Evolutionary conservation across 139 green algal genomes (phyloP), one percentile per base, ranked within the genome.

Genomic region (Tetradesmus obliquus): DNA sequence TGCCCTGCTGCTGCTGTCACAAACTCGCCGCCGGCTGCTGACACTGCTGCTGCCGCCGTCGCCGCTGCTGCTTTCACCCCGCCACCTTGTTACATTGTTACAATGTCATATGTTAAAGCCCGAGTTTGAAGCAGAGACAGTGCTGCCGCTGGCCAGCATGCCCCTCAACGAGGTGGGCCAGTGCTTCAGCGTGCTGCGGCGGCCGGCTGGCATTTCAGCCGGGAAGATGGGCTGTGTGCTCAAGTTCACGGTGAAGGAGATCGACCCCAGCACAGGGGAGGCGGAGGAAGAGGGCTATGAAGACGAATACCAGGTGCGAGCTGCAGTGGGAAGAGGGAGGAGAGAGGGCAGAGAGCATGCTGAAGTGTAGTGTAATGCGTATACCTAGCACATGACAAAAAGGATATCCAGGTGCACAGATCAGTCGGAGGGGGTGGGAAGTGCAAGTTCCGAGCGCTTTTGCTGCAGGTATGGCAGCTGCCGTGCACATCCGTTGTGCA

Each of bases 181-280:
- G 79, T 96, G 94, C 24, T 99, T 97, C 92, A 96, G 97, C 45
- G 93, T 98, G 57, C 93, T 99, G 79, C 55, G 87, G 7, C 94
- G 96, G 8, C 91, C 94, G 3, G 93, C 94, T 0, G 96, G 95
- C 53, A 57, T 97, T 55, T 89, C 94, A 0, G 55, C 97, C 45
- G 97, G 96, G 90, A 97, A 97, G 91, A 90, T 97, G 24, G 91
- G 91, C 60, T 96, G 95, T 92, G 96, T 96, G 71, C 95, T 99
- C 20, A 97, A 96, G 88, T 99, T 99, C 94, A 97, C 92, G 54
- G 95, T 99, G 82, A 99, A 99, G 94, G 98, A 99, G 95, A 97
- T 99, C 24, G 98, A 99, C 91, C 98, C 98, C 1, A 92, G 92
- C 12, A 98, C 95, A 66, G 98, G 98, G 55, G 97, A 99, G 89